A percentile compares a stretch with the other conserved stretches of the same genome.
Evolutionary conservation across 2,329 filamentous ascomycete species (phyloP).

Genomic region (Didymella keratinophila): DNA sequence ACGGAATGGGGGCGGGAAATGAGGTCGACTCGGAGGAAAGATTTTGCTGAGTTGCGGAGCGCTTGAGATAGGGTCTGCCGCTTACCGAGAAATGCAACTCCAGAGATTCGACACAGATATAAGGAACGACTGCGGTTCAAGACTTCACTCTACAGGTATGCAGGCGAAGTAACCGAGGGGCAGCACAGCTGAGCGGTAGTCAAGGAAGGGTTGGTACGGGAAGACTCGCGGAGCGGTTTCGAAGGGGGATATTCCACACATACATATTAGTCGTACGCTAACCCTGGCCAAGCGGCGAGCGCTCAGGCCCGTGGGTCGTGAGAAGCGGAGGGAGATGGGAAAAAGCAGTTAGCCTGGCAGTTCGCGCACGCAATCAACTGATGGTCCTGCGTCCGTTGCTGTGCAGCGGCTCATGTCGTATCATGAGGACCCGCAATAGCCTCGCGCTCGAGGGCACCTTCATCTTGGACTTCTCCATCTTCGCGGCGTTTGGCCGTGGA

Average conservation of each 20-base stretch:
- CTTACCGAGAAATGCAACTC: conserved; percentile 43
- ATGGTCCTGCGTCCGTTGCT: conserved; percentile 10
- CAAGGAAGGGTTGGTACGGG: conserved; percentile 31
- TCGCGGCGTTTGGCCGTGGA: not conserved
- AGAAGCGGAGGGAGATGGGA: conserved; percentile 20
- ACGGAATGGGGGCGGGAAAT: conserved; percentile 40
- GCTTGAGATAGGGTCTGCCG: conserved; percentile 32
- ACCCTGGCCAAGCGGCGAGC: conserved; percentile 33
- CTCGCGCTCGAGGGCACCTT: not conserved
- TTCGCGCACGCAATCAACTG: conserved; percentile 21
- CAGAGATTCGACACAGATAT: conserved; percentile 16
- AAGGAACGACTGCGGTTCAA: conserved; percentile 46
- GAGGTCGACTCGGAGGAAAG: conserved; percentile 40
- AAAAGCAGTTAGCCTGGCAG: conserved; percentile 18
- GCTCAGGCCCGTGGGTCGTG: conserved; percentile 25
- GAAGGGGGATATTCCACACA: conserved; percentile 44
- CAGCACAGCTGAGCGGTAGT: conserved; percentile 35
- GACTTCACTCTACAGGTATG: conserved; percentile 36
- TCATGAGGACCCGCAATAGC: conserved; percentile 6
- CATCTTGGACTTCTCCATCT: not conserved
- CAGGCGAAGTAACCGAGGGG: conserved; percentile 26
- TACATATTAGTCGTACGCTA: conserved; percentile 37
- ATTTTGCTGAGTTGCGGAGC: conserved; percentile 45
- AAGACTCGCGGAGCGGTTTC: conserved; percentile 36
- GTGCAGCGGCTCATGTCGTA: conserved; percentile 7